Base-by-base conservation (phyloP, 495 filamentous ascomycete species). In the Xylaria telfairii region DNA sequence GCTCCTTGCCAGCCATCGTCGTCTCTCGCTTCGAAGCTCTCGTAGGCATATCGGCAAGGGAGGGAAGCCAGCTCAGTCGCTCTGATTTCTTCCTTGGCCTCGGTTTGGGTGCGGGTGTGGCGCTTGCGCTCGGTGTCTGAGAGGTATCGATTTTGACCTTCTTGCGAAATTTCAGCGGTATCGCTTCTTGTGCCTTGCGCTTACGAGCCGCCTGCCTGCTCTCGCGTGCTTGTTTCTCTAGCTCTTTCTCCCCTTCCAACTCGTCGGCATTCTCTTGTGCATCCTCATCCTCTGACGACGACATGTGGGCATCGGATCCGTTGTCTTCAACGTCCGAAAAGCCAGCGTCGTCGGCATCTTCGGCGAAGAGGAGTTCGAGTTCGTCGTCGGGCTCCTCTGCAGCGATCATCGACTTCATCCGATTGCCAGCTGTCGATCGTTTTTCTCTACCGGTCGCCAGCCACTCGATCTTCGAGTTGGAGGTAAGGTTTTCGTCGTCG, bases 21-120 rank as follows among this genome's bases (percentile, higher is more conserved):
- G 94, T 91, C 68, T 87, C 87, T 71, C 96, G 92, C 21, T 91
- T 91, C 0, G 95, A 98, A 30, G 92, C 89, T 71, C 96, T 90
- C 37, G 88, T 91, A 3, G 94, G 93, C 70, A 90, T 88, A 75
- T 97, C 94, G 67, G 92, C 92, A 10, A 84, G 78, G 1, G 91
- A 90, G 8, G 92, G 94, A 37, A 98, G 85, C 93, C 94, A 97
- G 69, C 93, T 97, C 47, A 90, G 85, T 51, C 94, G 89, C 81
- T 98, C 96, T 4, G 92, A 94, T 81, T 97, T 98, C 85, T 97
- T 99, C 84, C 93, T 95, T 4, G 91, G 91, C 68, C 92, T 87
- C 24, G 91, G 85, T 19, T 86, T 80, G 34, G 81, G 77, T 46
- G 79, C 80, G 39, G 83, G 75, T 30, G 85, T 76, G 24, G 85